A percentile compares a stretch with the other conserved stretches of the same genome.
Conservation (phyloP, 1,139 yeast genomes). For the Scheffersomyces illinoinensis region DNA sequence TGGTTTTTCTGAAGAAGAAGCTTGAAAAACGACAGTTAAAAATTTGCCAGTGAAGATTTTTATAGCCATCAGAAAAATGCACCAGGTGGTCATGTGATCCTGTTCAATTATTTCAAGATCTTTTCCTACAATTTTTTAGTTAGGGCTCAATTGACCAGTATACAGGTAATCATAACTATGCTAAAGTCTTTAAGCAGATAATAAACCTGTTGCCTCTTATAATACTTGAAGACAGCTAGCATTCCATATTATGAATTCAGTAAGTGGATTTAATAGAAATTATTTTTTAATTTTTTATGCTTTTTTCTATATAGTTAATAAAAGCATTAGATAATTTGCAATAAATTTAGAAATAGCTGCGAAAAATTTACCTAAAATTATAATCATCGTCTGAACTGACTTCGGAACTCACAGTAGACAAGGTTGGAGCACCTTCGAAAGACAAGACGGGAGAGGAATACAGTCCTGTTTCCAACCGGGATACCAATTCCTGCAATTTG, state of each 20-base stretch:
- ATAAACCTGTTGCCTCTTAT: too few species aligned
- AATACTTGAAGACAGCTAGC: neutral
- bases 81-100: neutral
- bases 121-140: neutral
- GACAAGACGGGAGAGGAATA: neutral
- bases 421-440: neutral
- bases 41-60: neutral
- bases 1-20: neutral
- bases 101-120: neutral
- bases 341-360: neutral
- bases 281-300: too few species aligned
- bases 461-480: neutral
- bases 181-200: too few species aligned
- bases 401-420: neutral
- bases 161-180: neutral
- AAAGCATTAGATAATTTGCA: neutral
- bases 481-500: constrained; percentile 39
- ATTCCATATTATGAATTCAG: neutral
- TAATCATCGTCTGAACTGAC: neutral
- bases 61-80: neutral
- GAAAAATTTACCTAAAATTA: neutral
- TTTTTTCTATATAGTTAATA: too few species aligned
- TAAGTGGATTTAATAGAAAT: neutral
- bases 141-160: neutral
- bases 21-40: neutral